These are phyloP conservation scores for Colletotrichum sp. DNA, from an alignment of 2,329 filamentous ascomycete species.

Conservation along the genomic window DNA sequence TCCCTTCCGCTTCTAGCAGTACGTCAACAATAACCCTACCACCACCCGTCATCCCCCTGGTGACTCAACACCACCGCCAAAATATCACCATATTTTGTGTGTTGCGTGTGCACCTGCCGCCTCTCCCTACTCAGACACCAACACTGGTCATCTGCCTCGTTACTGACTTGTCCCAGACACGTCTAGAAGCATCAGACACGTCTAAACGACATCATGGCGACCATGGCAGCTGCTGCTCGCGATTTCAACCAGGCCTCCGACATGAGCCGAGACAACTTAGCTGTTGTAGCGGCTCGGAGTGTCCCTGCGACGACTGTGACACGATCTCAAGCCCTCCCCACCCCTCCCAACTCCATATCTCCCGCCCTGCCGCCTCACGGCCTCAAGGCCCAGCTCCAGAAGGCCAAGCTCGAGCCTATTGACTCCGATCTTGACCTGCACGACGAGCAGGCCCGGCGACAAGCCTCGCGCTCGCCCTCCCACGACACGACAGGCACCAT, in stretches of 20 bases:
- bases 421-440: slow-evolving; percentile 90
- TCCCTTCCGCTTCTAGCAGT: slow-evolving; percentile 29
- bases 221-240: slow-evolving; percentile 70
- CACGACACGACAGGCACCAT: slow-evolving; percentile 82
- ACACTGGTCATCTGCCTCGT: slow-evolving; percentile 11
- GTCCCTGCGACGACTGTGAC: slow-evolving; percentile 63
- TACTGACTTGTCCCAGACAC: slow-evolving; percentile 35
- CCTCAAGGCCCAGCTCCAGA: slow-evolving; percentile 71
- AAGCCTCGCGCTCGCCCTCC: slow-evolving; percentile 48
- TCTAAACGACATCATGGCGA: slow-evolving; percentile 59
- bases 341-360: slow-evolving; percentile 94
- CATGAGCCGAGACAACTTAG: slow-evolving; percentile 70
- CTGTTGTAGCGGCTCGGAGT: slow-evolving; percentile 73
- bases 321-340: slow-evolving; percentile 73
- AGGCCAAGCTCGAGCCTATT: slow-evolving; percentile 66
- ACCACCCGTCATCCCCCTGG: neutral
- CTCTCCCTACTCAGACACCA: neutral
- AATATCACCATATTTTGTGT: neutral
- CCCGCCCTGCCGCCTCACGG: slow-evolving; percentile 84
- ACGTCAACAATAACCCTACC: slow-evolving; percentile 17
- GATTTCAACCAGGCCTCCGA: slow-evolving; percentile 68
- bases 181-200: slow-evolving; percentile 48
- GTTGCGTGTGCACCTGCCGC: neutral
- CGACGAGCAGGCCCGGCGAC: slow-evolving; percentile 36
- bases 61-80: slow-evolving; percentile 20